Percentiles rank a stretch among this genome's conserved stretches.
phyloP scores from a whole-genome alignment of 768 basidiomycete species.

The Lyophyllum decastes region DNA sequence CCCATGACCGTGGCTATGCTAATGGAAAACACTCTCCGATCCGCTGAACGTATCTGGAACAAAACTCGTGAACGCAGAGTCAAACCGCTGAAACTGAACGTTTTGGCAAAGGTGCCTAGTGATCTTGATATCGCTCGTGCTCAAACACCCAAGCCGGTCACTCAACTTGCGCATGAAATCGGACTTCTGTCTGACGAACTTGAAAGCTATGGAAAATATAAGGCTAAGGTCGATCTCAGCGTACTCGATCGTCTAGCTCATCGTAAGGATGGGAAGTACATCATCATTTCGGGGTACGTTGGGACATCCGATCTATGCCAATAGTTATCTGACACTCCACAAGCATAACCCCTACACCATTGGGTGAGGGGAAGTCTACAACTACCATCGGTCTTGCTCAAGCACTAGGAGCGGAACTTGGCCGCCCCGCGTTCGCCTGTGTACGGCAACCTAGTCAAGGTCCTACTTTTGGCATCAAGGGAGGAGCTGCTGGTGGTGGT shows the following conservation, averaged over 20 bases:
- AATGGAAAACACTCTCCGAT: slow-evolving; percentile 90
- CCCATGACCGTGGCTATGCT: slow-evolving; percentile 99
- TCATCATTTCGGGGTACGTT: slow-evolving; percentile 84
- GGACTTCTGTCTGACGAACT: slow-evolving; percentile 85
- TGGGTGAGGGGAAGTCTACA: slow-evolving; percentile 98
- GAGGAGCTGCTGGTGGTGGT: slow-evolving; percentile 96
- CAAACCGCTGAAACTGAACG: slow-evolving; percentile 76
- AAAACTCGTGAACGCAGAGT: slow-evolving; percentile 64
- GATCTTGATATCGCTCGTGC: slow-evolving; percentile 97
- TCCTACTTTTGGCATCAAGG: slow-evolving; percentile 99
- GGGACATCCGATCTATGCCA: not conserved
- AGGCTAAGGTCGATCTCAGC: slow-evolving; percentile 94
- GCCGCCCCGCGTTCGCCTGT: slow-evolving; percentile 92
- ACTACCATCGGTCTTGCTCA: slow-evolving; percentile 97
- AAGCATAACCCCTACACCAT: slow-evolving; percentile 93
- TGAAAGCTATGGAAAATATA: slow-evolving; percentile 94
- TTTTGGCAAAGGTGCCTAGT: slow-evolving; percentile 87
- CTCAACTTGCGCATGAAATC: slow-evolving; percentile 83
- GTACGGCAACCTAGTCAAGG: slow-evolving; percentile 98
- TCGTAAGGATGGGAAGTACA: slow-evolving; percentile 93
- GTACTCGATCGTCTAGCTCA: slow-evolving; percentile 83
- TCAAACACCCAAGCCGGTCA: slow-evolving; percentile 89
- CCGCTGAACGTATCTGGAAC: slow-evolving; percentile 83
- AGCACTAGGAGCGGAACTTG: slow-evolving; percentile 92
- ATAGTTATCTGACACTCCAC: not conserved